A percentile compares a stretch with the other conserved stretches of the same genome.
Conservation (phyloP, 805 yeast species). For the Hanseniaspora thailandica region DNA sequence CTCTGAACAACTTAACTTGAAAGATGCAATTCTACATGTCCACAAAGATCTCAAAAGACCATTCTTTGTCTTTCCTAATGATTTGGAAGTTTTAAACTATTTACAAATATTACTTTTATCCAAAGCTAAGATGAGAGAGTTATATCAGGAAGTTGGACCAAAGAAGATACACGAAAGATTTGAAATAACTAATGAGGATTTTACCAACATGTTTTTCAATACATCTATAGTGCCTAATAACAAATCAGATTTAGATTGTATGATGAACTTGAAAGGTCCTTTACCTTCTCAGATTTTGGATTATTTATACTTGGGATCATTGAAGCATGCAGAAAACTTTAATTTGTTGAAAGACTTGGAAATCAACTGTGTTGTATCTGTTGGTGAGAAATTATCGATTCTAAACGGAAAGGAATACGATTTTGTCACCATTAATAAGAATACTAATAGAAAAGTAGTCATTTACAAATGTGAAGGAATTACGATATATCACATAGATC, state of each 20-base stretch:
- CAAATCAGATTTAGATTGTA: slow-evolving; percentile 10
- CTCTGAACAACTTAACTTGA: slow-evolving; percentile 45
- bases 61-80: slow-evolving; percentile 70
- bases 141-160: slow-evolving; percentile 22
- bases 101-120: slow-evolving; percentile 50
- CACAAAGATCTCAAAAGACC: slow-evolving; percentile 63
- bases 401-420: background rate
- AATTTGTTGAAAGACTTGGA: slow-evolving; percentile 52
- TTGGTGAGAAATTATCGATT: slow-evolving; percentile 57
- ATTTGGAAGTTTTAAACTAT: slow-evolving; percentile 52
- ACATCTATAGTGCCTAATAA: slow-evolving; percentile 19
- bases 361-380: slow-evolving; percentile 65
- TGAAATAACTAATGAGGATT: slow-evolving; percentile 16
- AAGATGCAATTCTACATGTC: slow-evolving; percentile 53
- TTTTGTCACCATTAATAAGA: background rate
- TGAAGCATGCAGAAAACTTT: slow-evolving; percentile 67
- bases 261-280: slow-evolving; percentile 42
- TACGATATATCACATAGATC: slow-evolving; percentile 43
- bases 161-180: background rate
- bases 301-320: slow-evolving; percentile 73
- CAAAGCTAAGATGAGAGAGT: slow-evolving; percentile 25
- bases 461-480: slow-evolving; percentile 25
- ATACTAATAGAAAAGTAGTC: background rate
- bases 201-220: slow-evolving; percentile 28
- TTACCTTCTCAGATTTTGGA: slow-evolving; percentile 76